Percentiles rank a stretch among this genome's conserved stretches.
These are phyloP conservation scores for Grosmannia serpens DNA, from an alignment of 2,329 filamentous ascomycete species.

Conservation along the genomic window DNA sequence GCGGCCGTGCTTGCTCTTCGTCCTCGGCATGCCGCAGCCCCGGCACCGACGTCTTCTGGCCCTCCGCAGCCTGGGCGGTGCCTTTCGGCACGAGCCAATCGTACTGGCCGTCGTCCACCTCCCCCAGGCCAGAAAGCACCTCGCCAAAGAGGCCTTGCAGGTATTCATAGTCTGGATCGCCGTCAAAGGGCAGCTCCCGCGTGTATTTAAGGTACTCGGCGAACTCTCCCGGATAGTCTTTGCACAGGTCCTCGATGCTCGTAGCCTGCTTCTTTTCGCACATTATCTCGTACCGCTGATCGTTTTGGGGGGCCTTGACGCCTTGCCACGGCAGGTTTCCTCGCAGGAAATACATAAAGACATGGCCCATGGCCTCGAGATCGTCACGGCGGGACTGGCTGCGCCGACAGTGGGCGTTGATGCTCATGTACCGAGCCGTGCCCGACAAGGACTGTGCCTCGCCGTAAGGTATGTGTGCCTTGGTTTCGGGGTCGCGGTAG, in stretches of 20 bases:
- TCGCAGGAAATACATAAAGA: slow-evolving; percentile 63
- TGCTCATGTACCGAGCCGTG: slow-evolving; percentile 97
- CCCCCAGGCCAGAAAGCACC: slow-evolving; percentile 81
- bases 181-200: slow-evolving; percentile 92
- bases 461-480: slow-evolving; percentile 94
- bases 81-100: slow-evolving; percentile 89
- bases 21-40: too few species aligned
- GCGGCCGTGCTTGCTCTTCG: slow-evolving; percentile 36
- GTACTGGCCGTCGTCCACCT: slow-evolving; percentile 93
- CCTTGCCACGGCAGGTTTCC: slow-evolving; percentile 62
- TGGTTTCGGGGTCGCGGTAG: slow-evolving; percentile 95
- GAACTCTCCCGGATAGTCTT: slow-evolving; percentile 91
- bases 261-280: slow-evolving; percentile 99
- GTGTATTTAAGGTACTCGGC: slow-evolving; percentile 96
- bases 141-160: slow-evolving; percentile 90
- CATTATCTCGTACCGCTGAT: slow-evolving; percentile 99
- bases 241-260: slow-evolving; percentile 88
- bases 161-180: slow-evolving; percentile 96
- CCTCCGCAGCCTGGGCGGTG: not conserved
- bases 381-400: slow-evolving; percentile 95
- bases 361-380: slow-evolving; percentile 74
- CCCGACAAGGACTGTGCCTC: slow-evolving; percentile 94
- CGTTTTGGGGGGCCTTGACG: slow-evolving; percentile 59
- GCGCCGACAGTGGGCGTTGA: slow-evolving; percentile 94
- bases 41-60: not conserved